Evolutionary conservation across 306 rosid genomes (phyloP).

Genomic region (Ormosia emarginata): DNA sequence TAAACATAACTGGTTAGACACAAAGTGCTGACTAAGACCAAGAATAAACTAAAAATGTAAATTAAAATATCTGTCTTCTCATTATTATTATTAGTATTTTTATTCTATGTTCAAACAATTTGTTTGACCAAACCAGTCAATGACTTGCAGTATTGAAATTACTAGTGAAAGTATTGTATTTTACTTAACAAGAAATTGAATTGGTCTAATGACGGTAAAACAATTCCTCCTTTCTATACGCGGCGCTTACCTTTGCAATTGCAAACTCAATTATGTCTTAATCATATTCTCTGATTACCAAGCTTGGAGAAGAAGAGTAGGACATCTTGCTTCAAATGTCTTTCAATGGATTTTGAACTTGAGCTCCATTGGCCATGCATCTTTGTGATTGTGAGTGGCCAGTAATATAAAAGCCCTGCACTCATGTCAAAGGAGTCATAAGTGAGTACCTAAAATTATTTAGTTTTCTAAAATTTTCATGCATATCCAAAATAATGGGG

Average conservation of each 20-base stretch:
- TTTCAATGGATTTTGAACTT: not conserved
- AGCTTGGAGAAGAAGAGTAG: not conserved
- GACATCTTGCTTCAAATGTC: not conserved
- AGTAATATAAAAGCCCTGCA: not conserved
- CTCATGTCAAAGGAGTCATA: not conserved
- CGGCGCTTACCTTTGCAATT: not conserved
- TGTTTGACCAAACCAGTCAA: slow-evolving; percentile 20
- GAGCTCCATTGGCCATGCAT: not conserved
- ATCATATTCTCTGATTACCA: not conserved
- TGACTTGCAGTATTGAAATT: slow-evolving; percentile 7
- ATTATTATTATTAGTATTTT: not conserved
- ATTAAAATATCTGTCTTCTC: not conserved
- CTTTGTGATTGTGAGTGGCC: not conserved
- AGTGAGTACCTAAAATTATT: not conserved
- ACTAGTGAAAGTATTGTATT: not conserved
- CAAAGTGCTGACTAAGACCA: not conserved
- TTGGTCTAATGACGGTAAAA: not conserved
- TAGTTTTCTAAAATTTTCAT: not conserved
- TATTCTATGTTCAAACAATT: not conserved
- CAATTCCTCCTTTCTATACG: not conserved
- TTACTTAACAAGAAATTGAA: not conserved
- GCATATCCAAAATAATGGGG: not conserved
- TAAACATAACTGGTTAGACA: slow-evolving; percentile 1
- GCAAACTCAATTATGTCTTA: not conserved
- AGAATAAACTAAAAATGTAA: not conserved